Evolutionary conservation across 768 basidiomycete genomes (phyloP).

Genomic region (Macrolepiota fuliginosa): DNA sequence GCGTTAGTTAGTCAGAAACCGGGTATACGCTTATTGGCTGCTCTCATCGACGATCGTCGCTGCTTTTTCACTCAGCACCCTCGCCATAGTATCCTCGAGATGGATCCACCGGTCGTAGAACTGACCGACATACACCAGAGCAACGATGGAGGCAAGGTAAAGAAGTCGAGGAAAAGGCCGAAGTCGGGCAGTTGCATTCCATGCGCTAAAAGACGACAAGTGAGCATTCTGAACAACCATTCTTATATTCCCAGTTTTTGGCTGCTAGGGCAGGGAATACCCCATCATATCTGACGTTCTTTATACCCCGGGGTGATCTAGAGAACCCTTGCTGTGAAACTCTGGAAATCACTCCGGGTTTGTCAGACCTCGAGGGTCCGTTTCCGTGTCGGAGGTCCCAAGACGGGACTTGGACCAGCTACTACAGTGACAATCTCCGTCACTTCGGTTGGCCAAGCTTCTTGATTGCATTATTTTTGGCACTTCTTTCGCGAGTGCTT

Average conservation of each 20-base stretch:
- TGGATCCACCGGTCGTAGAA: neutral
- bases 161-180: conserved; percentile 48
- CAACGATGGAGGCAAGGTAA: conserved; percentile 30
- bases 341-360: conserved; percentile 1
- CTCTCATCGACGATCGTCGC: neutral
- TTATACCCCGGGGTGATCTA: neutral
- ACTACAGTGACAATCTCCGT: neutral
- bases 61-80: conserved; percentile 1
- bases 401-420: conserved; percentile 3
- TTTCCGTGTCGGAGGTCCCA: conserved; percentile 7
- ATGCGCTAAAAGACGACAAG: conserved; percentile 55
- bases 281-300: neutral
- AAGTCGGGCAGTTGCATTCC: conserved; percentile 50
- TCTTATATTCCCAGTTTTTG: neutral
- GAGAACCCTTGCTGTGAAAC: neutral
- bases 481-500: neutral
- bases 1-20: conserved; percentile 10
- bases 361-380: conserved; percentile 4
- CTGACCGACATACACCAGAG: neutral
- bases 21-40: neutral
- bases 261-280: neutral
- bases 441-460: neutral
- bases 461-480: conserved; percentile 1
- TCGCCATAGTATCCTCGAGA: neutral
- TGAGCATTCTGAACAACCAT: conserved; percentile 20